phyloP scores from a whole-genome alignment of 805 yeast genomes.

The Kodamaea kaohsiungensis region DNA sequence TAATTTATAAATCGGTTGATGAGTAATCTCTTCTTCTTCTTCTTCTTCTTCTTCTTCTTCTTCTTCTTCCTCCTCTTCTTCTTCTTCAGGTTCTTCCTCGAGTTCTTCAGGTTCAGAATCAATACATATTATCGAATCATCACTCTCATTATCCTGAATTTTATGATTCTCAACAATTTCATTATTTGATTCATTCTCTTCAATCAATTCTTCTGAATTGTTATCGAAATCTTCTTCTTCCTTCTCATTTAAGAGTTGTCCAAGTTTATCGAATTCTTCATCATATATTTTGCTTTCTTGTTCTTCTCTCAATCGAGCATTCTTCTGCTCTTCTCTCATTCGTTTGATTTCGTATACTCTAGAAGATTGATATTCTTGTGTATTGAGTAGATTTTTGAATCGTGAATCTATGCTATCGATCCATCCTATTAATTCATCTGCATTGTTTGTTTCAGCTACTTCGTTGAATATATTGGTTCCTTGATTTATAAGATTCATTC shows the following conservation, averaged over 20 bases:
- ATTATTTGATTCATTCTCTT: neutral
- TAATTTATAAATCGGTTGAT: neutral
- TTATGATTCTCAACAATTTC: neutral
- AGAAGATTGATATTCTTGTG: constrained; percentile 21
- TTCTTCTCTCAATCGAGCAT: constrained; percentile 21
- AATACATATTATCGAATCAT: constrained; percentile 6
- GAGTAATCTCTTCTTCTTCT: neutral
- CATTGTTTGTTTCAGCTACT: neutral
- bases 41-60: constrained; percentile 6
- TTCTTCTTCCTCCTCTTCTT: neutral
- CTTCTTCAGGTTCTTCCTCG: constrained; percentile 4
- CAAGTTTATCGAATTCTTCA: constrained; percentile 27
- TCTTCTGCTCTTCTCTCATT: constrained; percentile 16
- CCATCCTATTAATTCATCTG: constrained; percentile 30
- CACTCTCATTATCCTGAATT: neutral
- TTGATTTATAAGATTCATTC: neutral
- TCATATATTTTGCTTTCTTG: constrained; percentile 25
- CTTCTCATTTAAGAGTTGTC: constrained; percentile 5
- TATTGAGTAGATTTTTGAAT: constrained; percentile 17
- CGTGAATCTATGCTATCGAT: constrained; percentile 29
- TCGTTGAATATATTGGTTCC: neutral
- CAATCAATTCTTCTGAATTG: neutral
- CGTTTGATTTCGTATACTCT: constrained; percentile 5
- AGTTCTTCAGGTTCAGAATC: constrained; percentile 8
- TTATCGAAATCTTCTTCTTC: constrained; percentile 4